Evolutionary conservation across 306 rosid species (phyloP).

Genomic region (Lathyrus tuberosus): DNA sequence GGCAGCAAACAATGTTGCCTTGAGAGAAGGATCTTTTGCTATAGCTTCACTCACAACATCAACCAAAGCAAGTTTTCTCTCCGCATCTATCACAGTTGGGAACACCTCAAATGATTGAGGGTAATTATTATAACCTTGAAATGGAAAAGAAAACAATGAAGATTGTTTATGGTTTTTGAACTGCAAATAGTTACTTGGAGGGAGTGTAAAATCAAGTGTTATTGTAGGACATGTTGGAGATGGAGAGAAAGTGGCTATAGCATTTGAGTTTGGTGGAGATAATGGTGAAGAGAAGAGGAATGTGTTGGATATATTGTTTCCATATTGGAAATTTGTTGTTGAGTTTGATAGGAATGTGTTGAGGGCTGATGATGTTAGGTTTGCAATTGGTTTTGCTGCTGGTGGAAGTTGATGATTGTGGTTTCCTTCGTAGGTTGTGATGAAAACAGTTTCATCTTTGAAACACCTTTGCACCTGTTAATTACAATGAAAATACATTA

Average conservation of each 20-base stretch:
- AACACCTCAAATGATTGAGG: slow-evolving; percentile 30
- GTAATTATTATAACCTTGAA: slow-evolving; percentile 26
- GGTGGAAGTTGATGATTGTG: slow-evolving; percentile 54
- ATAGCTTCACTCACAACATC: slow-evolving; percentile 48
- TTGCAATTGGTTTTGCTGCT: slow-evolving; percentile 44
- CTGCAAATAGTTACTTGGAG: slow-evolving; percentile 31
- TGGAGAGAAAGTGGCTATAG: slow-evolving; percentile 42
- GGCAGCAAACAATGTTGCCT: slow-evolving; percentile 41
- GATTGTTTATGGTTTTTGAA: slow-evolving; percentile 37
- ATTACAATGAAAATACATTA: not conserved
- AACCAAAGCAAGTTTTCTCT: slow-evolving; percentile 41
- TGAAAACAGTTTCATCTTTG: slow-evolving; percentile 44
- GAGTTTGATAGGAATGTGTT: slow-evolving; percentile 46
- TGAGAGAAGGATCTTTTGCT: slow-evolving; percentile 43
- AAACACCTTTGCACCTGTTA: slow-evolving; percentile 56
- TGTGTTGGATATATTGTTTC: not conserved
- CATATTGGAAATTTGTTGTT: slow-evolving; percentile 27
- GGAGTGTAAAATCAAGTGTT: slow-evolving; percentile 46
- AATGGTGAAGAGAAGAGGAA: slow-evolving; percentile 40
- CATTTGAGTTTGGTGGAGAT: slow-evolving; percentile 26
- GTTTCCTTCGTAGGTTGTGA: slow-evolving; percentile 54
- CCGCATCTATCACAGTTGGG: slow-evolving; percentile 18
- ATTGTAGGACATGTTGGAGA: slow-evolving; percentile 49
- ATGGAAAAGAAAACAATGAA: slow-evolving; percentile 33
- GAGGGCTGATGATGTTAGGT: slow-evolving; percentile 47